These are phyloP conservation scores for Chondrus crispus DNA, from an alignment of 23 red algal species.

Conservation along the genomic window DNA sequence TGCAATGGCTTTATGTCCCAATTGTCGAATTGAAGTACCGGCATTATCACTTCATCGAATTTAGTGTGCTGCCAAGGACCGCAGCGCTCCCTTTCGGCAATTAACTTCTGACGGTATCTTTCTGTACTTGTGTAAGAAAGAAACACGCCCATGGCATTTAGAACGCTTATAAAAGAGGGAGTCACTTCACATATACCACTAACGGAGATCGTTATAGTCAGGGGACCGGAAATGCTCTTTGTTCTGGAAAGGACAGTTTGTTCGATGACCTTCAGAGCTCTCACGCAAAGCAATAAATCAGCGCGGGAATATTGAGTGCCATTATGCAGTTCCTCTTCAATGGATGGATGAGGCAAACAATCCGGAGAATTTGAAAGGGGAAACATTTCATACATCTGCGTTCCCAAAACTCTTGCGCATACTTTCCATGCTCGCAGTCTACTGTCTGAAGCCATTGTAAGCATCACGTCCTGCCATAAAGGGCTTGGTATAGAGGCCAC, in stretches of 20 bases:
- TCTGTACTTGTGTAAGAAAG: not conserved
- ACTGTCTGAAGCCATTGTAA: not conserved
- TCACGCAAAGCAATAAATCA: slow-evolving; percentile 7
- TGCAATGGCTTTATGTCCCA: too few relatives aligned
- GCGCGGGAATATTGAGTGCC: not conserved
- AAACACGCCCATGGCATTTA: not conserved
- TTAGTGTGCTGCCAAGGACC: too few relatives aligned
- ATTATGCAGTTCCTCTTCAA: not conserved
- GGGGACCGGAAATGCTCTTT: not conserved
- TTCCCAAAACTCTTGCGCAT: not conserved
- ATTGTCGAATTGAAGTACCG: too few relatives aligned
- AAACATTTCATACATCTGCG: not conserved
- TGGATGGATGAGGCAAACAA: not conserved
- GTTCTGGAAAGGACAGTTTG: not conserved
- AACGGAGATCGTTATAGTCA: not conserved
- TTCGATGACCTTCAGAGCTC: slow-evolving; percentile 9
- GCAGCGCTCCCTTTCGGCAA: not conserved
- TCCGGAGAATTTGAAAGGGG: not conserved
- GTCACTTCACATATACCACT: not conserved
- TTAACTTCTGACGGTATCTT: not conserved
- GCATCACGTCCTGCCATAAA: not conserved
- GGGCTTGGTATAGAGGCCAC: not conserved
- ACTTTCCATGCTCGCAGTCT: not conserved
- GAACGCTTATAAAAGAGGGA: not conserved
- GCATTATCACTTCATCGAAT: too few relatives aligned